phyloP scores from a whole-genome alignment of 352 stramenopile genomes.

The Pythium vanterpoolii region DNA sequence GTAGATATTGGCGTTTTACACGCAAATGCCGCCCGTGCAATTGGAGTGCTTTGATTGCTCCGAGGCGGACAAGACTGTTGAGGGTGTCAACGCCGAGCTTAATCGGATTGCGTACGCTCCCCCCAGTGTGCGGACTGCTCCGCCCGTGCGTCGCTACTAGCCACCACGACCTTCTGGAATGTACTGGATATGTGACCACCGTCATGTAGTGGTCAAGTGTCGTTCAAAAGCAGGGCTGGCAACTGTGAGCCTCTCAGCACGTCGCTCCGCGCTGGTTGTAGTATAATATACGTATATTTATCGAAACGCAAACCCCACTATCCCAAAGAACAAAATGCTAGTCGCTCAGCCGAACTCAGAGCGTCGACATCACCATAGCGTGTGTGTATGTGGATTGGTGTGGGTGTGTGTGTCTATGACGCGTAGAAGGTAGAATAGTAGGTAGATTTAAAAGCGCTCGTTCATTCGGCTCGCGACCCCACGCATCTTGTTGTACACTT shows the following conservation, averaged over 20 bases:
- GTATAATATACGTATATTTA: slow-evolving; percentile 56
- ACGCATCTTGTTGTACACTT: slow-evolving; percentile 99
- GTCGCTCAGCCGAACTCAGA: too few species aligned
- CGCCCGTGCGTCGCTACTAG: slow-evolving; percentile 26
- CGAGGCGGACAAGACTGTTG: slow-evolving; percentile 72
- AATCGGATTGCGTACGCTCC: slow-evolving; percentile 60
- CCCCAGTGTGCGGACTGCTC: slow-evolving; percentile 7
- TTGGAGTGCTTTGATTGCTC: slow-evolving; percentile 80
- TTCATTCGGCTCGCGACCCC: slow-evolving; percentile 99
- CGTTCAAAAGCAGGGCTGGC: slow-evolving; percentile 1
- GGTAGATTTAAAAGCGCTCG: slow-evolving; percentile 87
- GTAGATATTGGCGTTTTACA: slow-evolving; percentile 88
- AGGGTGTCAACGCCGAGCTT: slow-evolving; percentile 69
- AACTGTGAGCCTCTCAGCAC: slow-evolving; percentile 3
- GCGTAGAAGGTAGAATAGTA: neutral
- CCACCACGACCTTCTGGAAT: neutral
- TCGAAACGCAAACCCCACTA: slow-evolving; percentile 27
- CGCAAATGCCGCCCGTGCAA: slow-evolving; percentile 68
- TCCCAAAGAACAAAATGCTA: slow-evolving; percentile 8
- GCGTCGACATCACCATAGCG: too few species aligned
- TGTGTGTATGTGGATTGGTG: too few species aligned
- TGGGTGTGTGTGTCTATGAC: slow-evolving; percentile 8
- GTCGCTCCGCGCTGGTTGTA: neutral
- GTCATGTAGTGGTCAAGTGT: slow-evolving; percentile 17
- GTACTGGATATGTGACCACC: neutral